Evolutionary conservation across 225 moss, liverwort and hornwort species (phyloP).

Genomic region (Pleurozium schreberi): DNA sequence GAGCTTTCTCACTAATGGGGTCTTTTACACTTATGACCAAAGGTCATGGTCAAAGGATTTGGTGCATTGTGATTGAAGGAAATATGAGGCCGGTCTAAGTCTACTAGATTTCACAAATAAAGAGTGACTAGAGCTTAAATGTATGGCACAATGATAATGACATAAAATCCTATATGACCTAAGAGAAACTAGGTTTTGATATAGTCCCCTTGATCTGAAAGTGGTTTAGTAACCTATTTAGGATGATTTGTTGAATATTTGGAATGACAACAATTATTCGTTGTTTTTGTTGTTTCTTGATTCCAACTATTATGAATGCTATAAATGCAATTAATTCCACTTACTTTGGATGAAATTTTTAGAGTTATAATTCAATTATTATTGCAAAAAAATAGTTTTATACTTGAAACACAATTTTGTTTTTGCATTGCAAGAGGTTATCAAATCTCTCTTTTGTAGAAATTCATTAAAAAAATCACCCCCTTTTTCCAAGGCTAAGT

Average conservation of each 20-base stretch:
- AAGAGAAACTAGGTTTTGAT: too few species aligned
- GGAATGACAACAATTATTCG: neutral
- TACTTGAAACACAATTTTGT: too few species aligned
- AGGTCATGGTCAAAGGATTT: neutral
- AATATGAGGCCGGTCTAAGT: fast-evolving
- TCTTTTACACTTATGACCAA: neutral
- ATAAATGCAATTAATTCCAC: neutral
- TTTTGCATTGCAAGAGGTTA: neutral
- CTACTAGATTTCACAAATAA: neutral
- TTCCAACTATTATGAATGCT: neutral
- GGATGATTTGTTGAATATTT: neutral
- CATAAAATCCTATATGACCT: neutral
- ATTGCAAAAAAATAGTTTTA: neutral
- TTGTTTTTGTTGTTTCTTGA: neutral
- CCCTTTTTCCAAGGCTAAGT: fast-evolving
- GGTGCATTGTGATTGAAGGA: neutral
- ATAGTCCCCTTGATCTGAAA: too few species aligned
- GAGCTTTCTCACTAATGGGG: fast-evolving
- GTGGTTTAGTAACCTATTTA: too few species aligned
- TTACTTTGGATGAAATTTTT: neutral
- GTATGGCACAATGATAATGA: neutral
- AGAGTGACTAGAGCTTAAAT: neutral
- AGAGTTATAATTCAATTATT: neutral
- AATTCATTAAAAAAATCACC: fast-evolving
- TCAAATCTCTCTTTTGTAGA: neutral